A percentile compares a stretch with the other conserved stretches of the same genome.
phyloP scores from a whole-genome alignment of 768 basidiomycete species.

The Rhizopogon roseolus region DNA sequence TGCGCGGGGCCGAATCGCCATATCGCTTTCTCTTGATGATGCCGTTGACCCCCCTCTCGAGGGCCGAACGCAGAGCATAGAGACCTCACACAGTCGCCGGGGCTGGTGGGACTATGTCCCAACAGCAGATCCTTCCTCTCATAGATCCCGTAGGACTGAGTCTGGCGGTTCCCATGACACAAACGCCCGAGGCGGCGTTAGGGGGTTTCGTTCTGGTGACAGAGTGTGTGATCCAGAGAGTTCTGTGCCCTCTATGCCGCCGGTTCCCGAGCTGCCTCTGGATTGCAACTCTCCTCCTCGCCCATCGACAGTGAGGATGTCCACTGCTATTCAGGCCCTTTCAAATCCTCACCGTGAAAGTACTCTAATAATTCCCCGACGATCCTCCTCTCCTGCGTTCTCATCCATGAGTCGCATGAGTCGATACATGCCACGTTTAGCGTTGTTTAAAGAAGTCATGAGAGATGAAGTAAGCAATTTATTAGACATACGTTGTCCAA shows the following conservation, averaged over 20 bases:
- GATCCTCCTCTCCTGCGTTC: constrained; percentile 17
- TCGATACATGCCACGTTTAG: constrained; percentile 47
- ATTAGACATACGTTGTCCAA: neutral
- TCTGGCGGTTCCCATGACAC: constrained; percentile 2
- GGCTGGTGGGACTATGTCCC: constrained; percentile 58
- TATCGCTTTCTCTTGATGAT: constrained; percentile 43
- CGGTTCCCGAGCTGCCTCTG: constrained; percentile 5
- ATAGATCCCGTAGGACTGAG: neutral
- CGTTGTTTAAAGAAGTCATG: constrained; percentile 51
- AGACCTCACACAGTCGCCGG: constrained; percentile 19
- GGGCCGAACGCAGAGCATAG: constrained; percentile 1
- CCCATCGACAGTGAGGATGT: constrained; percentile 11
- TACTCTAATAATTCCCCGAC: constrained; percentile 10
- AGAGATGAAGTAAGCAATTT: constrained; percentile 53
- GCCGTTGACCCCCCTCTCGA: constrained; percentile 16
- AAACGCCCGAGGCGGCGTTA: constrained; percentile 3
- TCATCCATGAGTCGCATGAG: constrained; percentile 39
- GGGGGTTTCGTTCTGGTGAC: neutral
- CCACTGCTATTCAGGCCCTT: constrained; percentile 6
- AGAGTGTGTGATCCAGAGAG: neutral
- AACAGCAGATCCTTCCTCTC: constrained; percentile 9
- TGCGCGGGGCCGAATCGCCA: constrained; percentile 51
- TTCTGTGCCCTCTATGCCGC: neutral
- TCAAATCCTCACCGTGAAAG: constrained; percentile 7
- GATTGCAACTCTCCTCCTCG: constrained; percentile 4